phyloP scores from a whole-genome alignment of 176 grass and related monocot genomes.

The Olyra latifolia region DNA sequence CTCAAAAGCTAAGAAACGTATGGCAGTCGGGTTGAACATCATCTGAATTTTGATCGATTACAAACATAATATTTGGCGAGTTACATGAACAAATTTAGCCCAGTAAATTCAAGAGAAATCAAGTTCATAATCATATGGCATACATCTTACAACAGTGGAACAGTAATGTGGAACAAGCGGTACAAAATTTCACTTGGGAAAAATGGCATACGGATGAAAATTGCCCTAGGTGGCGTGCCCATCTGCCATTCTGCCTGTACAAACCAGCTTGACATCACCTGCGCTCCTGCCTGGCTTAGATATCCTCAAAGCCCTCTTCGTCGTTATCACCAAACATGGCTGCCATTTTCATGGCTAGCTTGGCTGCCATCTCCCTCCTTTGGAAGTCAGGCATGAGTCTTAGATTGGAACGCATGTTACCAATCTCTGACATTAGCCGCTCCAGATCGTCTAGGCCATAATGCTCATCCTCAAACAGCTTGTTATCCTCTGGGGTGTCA shows the following conservation, averaged over 20 bases:
- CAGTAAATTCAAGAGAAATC: background rate
- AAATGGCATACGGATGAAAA: background rate
- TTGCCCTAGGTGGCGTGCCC: background rate
- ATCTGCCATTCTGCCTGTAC: background rate
- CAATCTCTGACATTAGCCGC: constrained; percentile 85
- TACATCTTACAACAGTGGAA: constrained; percentile 16
- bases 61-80: background rate
- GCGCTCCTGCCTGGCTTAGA: constrained; percentile 3
- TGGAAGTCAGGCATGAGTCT: constrained; percentile 90
- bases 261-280: background rate
- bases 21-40: background rate
- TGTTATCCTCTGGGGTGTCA: constrained; percentile 5
- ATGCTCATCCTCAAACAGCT: constrained; percentile 54
- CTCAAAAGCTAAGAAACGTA: background rate
- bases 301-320: constrained; percentile 48
- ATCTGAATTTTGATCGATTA: background rate
- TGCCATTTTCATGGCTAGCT: constrained; percentile 90
- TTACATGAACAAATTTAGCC: background rate
- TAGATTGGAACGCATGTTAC: constrained; percentile 77
- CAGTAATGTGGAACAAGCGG: background rate
- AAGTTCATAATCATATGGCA: constrained; percentile 4
- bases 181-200: constrained; percentile 6
- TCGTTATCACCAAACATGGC: constrained; percentile 78
- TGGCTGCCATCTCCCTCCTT: constrained; percentile 86
- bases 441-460: constrained; percentile 84